Evolutionary conservation across 2,329 filamentous ascomycete species (phyloP), one percentile per base, ranked within the genome.

Genomic region (Fusarium drepaniforme): DNA sequence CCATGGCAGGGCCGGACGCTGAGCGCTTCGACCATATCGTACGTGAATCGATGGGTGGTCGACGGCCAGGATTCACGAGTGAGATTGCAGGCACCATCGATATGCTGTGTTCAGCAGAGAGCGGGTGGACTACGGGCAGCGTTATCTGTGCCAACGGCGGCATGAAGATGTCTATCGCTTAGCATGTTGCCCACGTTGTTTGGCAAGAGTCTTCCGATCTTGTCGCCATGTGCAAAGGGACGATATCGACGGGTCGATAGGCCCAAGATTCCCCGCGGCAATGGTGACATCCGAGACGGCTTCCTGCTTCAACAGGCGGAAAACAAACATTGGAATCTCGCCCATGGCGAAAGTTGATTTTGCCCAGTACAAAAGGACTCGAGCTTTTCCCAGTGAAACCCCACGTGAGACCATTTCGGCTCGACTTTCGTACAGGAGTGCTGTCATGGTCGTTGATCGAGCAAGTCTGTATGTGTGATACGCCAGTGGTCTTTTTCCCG

Each of bases 41-140:
- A 49, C 77, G 79, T 61, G 77, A 80, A 65, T 71, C 70, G 8
- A 83, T 83, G 82, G 82, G 81, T 18, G 79, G 80, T 4, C 73
- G 80, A 64, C 70, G 82, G 28, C 82, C 82, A 1, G 82, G 81
- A 2, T 83, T 84, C 62, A 80, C 81, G 9, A 72, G 70, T 46
- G 93, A 94, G 82, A 87, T 94, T 82, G 93, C 92, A 0, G 92
- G 92, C 2, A 89, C 93, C 7, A 90, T 94, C 57, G 92, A 88
- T 11, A 93, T 94, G 91, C 84, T 94, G 46, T 94, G 92, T 80
- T 89, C 88, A 8, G 87, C 87, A 13, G 92, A 94, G 81, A 87
- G 87, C 44, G 89, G 86, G 3, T 94, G 92, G 92, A 91, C 90
- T 68, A 94, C 92, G 1, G 93, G 93, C 5, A 92, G 90, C 78